phyloP scores from a whole-genome alignment of 768 basidiomycete genomes.

The Hypholoma fasciculare region DNA sequence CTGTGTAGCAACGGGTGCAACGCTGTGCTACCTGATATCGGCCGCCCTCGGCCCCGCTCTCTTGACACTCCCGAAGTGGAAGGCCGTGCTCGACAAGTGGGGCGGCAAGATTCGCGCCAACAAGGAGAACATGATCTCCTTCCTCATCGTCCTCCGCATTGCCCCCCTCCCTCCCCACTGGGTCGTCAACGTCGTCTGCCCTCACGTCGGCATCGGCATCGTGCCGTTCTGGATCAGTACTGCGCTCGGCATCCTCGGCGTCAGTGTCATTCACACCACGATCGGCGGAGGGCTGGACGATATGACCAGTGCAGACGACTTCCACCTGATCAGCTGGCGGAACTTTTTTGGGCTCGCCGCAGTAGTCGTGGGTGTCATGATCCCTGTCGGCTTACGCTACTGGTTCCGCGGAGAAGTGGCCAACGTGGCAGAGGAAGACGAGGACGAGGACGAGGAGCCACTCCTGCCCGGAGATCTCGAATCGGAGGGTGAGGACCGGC shows the following conservation, averaged over 20 bases:
- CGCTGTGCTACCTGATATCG: constrained; percentile 91
- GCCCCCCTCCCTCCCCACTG: constrained; percentile 95
- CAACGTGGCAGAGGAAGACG: constrained; percentile 34
- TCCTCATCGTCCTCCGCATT: constrained; percentile 92
- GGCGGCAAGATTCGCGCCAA: constrained; percentile 74
- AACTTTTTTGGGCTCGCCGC: constrained; percentile 87
- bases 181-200: constrained; percentile 92
- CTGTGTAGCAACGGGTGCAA: constrained; percentile 88
- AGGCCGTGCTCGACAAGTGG: constrained; percentile 81
- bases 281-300: constrained; percentile 92
- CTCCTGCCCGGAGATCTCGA: constrained; percentile 21
- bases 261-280: constrained; percentile 91
- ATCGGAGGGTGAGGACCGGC: constrained; percentile 36
- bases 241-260: constrained; percentile 88
- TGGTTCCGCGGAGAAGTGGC: constrained; percentile 71
- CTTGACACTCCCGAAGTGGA: constrained; percentile 84
- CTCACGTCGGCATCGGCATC: constrained; percentile 87
- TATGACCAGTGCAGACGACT: constrained; percentile 93
- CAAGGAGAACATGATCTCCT: constrained; percentile 84
- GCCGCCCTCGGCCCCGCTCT: constrained; percentile 92
- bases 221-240: constrained; percentile 89
- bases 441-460: constrained; percentile 25
- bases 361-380: constrained; percentile 88
- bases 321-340: constrained; percentile 88
- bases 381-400: constrained; percentile 87